Base-by-base conservation (phyloP, 257 asterid genomes). In the Jaltomata sinuosa region DNA sequence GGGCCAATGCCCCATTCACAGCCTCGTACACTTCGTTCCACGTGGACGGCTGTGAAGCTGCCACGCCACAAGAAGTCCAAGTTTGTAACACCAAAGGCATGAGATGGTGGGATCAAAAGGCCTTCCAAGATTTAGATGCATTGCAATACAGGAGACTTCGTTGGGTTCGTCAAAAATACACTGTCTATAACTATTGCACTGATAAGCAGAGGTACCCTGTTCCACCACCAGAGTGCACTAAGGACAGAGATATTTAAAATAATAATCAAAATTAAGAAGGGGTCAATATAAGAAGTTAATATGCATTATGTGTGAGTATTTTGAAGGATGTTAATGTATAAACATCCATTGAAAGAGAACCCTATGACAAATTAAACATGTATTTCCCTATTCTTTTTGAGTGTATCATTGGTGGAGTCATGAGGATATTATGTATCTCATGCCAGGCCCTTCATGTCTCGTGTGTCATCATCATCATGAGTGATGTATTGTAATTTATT, bases 21-120 rank as follows among this genome's bases (percentile, higher is more conserved):
- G 90, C 91, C 6, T 83, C 90, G 9, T 89, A 89, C 86, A 87
- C 88, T 0, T 83, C 88, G 11, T 89, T 89, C 85, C 91, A 89
- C 80, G 83, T 89, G 11, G 91, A 89, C 6, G 90, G 87, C 3
- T 89, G 91, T 36, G 82, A 76, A 31, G 90, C 91, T 3, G 45
- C 87, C 21, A 85, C 87, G 10, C 86, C 86, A 25, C 87, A 85
- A 25, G 57, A 79, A 40, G 87, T 81, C 65, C 82, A 84, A 40
- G 84, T 84, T 31, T 89, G 91, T 81, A 85, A 85, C 79, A 81
- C 91, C 3, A 61, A 49, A 4, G 91, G 91, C 53, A 82, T 74
- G 15, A 84, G 22, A 54, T 89, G 91, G 91, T 89, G 91, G 91
- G 91, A 89, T 72, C 91, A 89, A 62, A 84, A 81, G 65, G 90